Evolutionary conservation across 1,284 basidiomycete species (phyloP).

Genomic region (Trametes polyzona): DNA sequence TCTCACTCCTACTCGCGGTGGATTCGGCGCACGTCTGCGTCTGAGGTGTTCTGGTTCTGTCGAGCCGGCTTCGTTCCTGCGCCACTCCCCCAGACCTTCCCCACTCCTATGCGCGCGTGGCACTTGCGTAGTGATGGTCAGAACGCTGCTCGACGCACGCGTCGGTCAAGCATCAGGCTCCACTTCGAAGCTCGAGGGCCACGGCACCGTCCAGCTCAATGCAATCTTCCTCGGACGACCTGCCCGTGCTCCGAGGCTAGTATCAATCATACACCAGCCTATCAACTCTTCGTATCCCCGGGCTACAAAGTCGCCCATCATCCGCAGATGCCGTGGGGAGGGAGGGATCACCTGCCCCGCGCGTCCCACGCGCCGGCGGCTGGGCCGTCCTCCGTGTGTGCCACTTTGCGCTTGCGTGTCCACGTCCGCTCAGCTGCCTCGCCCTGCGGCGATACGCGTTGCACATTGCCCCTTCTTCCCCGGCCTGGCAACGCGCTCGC

Average conservation of each 20-base stretch:
- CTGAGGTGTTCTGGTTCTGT: no score
- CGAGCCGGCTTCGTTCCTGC: no score
- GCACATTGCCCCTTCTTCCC: neutral
- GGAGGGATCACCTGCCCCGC: conserved; percentile 1
- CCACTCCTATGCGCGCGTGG: no score
- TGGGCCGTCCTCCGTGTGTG: conserved; percentile 14
- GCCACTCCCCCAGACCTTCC: no score
- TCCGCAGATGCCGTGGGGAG: neutral
- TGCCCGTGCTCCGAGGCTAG: conserved; percentile 10
- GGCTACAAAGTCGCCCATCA: no score
- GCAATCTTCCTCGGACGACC: conserved; percentile 6
- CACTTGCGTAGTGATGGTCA: no score
- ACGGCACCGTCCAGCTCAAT: no score
- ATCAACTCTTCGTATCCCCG: no score
- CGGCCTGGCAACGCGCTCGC: no score
- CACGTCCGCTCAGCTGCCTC: neutral
- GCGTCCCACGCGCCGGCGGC: neutral
- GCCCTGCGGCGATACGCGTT: neutral
- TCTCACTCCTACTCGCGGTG: neutral
- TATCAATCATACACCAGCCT: no score
- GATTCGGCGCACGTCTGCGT: neutral
- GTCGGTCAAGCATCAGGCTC: neutral
- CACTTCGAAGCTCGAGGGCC: neutral
- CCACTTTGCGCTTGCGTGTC: conserved; percentile 14
- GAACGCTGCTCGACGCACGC: no score